Percentiles rank a stretch among this genome's conserved stretches.
These are phyloP conservation scores for Solanum pinnatisectum DNA, from an alignment of 257 asterid species.

Conservation along the genomic window DNA sequence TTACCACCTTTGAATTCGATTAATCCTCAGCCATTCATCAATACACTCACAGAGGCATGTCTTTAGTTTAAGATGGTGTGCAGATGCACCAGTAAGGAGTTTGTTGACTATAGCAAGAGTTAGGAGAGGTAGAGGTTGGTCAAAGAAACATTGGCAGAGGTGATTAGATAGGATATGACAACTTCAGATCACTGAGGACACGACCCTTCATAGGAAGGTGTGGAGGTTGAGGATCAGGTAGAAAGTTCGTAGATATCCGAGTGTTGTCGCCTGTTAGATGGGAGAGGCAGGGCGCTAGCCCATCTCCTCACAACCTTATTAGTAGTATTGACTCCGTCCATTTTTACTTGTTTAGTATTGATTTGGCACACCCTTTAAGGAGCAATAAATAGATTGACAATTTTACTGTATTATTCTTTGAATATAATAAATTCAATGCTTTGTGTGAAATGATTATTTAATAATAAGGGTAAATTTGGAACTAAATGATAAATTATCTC, in stretches of 20 bases:
- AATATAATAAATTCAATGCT: background rate
- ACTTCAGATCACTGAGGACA: background rate
- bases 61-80: background rate
- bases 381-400: background rate
- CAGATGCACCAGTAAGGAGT: background rate
- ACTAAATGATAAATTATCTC: background rate
- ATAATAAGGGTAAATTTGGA: background rate
- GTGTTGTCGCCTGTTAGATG: background rate
- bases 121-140: background rate
- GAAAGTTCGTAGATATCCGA: background rate
- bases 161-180: background rate
- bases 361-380: background rate
- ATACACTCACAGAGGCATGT: background rate
- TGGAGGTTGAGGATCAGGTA: background rate
- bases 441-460: background rate
- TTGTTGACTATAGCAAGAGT: background rate
- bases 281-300: background rate
- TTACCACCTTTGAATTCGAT: background rate
- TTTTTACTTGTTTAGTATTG: background rate
- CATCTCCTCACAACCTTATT: background rate
- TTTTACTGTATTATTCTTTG: background rate
- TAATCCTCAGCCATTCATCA: background rate
- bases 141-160: background rate
- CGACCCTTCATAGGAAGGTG: background rate
- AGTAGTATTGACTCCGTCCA: background rate